phyloP scores from a whole-genome alignment of 441 rosid genomes.

The Manihot esculenta region DNA sequence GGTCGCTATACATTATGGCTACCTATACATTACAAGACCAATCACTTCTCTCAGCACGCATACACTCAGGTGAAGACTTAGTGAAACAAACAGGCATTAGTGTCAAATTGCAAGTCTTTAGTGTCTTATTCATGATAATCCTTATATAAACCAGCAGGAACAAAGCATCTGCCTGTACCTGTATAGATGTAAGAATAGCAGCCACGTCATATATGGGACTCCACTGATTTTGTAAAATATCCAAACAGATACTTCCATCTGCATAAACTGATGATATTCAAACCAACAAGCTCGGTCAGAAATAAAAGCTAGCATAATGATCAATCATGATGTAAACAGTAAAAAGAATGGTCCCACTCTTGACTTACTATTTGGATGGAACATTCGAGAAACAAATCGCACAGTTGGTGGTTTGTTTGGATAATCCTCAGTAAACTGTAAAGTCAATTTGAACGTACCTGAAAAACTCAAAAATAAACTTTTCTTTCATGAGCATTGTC shows the following conservation, averaged over 20 bases:
- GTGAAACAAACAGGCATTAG: neutral
- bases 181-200: constrained; percentile 73
- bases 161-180: constrained; percentile 33
- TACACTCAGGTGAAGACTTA: neutral
- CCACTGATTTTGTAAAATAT: constrained; percentile 75
- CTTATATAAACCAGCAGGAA: neutral
- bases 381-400: constrained; percentile 72
- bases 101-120: neutral
- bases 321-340: neutral
- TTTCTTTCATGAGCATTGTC: neutral
- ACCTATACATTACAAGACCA: neutral
- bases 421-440: constrained; percentile 65
- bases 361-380: constrained; percentile 69
- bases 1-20: too few species aligned
- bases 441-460: constrained; percentile 72
- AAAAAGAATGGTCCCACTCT: neutral
- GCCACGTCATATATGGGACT: constrained; percentile 78
- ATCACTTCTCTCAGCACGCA: neutral
- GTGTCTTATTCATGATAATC: too few species aligned
- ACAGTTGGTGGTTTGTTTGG: constrained; percentile 72
- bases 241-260: constrained; percentile 75
- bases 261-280: constrained; percentile 50
- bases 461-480: constrained; percentile 18
- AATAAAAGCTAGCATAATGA: neutral
- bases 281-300: neutral